Conservation (phyloP, 208 protist genomes). For the Vickermania ingenoplastis region DNA sequence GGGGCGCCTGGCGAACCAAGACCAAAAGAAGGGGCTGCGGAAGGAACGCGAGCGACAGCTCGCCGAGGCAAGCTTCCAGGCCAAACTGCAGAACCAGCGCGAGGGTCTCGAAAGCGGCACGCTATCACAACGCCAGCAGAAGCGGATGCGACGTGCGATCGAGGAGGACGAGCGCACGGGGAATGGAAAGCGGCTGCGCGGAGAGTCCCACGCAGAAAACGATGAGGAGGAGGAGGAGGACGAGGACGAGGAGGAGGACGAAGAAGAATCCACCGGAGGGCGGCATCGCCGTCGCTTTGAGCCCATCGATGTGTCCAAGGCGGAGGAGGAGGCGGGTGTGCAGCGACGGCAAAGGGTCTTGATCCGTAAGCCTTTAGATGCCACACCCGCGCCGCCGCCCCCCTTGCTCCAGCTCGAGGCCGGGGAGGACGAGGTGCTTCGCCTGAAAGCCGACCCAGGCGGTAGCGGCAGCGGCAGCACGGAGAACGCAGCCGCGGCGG, state of each 20-base stretch:
- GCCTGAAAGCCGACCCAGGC: too few species aligned
- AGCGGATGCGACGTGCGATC: slow-evolving; percentile 62
- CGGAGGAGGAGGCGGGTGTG: slow-evolving; percentile 54
- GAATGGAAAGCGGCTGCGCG: slow-evolving; percentile 7
- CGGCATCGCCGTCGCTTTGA: slow-evolving; percentile 15
- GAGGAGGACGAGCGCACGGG: slow-evolving; percentile 42
- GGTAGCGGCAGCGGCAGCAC: too few species aligned
- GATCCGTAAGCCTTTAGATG: too few species aligned
- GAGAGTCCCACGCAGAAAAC: slow-evolving; percentile 6
- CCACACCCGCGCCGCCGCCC: too few species aligned
- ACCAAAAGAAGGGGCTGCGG: slow-evolving; percentile 98
- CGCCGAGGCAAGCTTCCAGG: slow-evolving; percentile 95
- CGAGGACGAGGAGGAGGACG: slow-evolving; percentile 20
- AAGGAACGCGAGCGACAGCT: slow-evolving; percentile 98
- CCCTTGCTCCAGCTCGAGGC: too few species aligned
- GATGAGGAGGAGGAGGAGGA: slow-evolving; percentile 13
- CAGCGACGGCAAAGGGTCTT: slow-evolving; percentile 32
- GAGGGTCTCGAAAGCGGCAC: slow-evolving; percentile 96
- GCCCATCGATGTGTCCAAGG: slow-evolving; percentile 58
- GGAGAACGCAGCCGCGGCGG: too few species aligned
- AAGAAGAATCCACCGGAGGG: too few species aligned
- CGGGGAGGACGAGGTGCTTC: too few species aligned
- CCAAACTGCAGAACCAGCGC: slow-evolving; percentile 95
- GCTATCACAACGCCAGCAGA: slow-evolving; percentile 48
- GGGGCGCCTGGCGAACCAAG: slow-evolving; percentile 99